These are phyloP conservation scores for Bigelowiella natans DNA, from an alignment of 78 protist genomes.

Conservation along the genomic window DNA sequence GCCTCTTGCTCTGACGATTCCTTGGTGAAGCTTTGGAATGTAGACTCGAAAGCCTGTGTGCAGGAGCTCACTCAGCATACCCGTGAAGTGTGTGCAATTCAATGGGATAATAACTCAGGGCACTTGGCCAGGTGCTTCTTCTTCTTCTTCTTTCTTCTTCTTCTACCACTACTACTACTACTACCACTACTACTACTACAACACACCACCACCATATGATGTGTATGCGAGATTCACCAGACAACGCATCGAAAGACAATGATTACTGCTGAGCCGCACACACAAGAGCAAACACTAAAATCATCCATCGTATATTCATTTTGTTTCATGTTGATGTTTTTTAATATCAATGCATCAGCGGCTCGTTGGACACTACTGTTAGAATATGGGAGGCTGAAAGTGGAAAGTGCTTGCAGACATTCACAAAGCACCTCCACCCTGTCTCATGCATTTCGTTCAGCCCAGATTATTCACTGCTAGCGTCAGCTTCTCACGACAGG, in stretches of 20 bases:
- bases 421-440: neutral
- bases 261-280: no score
- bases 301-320: no score
- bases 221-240: no score
- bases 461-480: neutral
- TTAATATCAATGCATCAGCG: no score
- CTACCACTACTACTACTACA: no score
- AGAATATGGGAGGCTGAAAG: neutral
- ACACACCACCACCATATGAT: no score
- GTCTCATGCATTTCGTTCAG: neutral
- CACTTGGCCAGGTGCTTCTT: neutral
- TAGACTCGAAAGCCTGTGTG: neutral
- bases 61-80: neutral
- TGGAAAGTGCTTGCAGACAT: neutral
- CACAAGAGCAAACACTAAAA: no score
- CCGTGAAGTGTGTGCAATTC: neutral
- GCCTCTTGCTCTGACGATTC: neutral
- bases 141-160: no score
- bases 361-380: neutral
- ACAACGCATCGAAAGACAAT: no score
- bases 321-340: no score
- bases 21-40: neutral
- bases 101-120: neutral
- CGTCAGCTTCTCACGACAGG: neutral
- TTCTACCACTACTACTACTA: no score